Evolutionary conservation across 768 basidiomycete genomes (phyloP).

Genomic region (Filobasidium floriforme): DNA sequence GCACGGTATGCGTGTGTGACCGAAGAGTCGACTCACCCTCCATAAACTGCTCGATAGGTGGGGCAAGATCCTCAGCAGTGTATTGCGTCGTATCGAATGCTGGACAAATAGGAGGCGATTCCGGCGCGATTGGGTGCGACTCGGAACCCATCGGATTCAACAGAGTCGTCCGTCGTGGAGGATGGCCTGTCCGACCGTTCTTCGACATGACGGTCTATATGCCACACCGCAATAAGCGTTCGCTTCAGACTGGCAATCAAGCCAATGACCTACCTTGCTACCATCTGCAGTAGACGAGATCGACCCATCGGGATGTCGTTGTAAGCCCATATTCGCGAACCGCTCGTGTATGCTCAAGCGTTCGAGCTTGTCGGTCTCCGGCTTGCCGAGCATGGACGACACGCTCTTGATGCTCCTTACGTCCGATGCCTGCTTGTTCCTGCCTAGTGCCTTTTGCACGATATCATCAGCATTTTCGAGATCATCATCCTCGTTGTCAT

Average conservation of each 20-base stretch:
- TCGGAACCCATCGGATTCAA: conserved; percentile 16
- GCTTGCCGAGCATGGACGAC: conserved; percentile 22
- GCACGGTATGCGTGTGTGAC: too few species aligned
- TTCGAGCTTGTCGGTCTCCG: conserved; percentile 40
- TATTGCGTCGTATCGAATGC: conserved; percentile 35
- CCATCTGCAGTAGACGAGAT: neutral
- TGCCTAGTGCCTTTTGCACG: conserved; percentile 5
- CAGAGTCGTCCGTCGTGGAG: conserved; percentile 49
- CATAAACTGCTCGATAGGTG: conserved; percentile 40
- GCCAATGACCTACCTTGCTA: conserved; percentile 8
- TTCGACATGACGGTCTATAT: neutral
- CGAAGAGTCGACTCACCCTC: conserved; percentile 27
- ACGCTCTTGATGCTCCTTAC: conserved; percentile 25
- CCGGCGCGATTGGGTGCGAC: conserved; percentile 16
- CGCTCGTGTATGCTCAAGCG: conserved; percentile 74
- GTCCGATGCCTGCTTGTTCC: conserved; percentile 15
- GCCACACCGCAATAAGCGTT: neutral
- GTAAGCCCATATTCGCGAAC: conserved; percentile 57
- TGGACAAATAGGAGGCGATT: conserved; percentile 25
- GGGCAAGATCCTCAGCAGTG: conserved; percentile 46
- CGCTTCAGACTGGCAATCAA: neutral
- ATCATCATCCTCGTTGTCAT: conserved; percentile 3
- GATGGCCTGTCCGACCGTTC: conserved; percentile 40
- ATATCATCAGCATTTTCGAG: conserved; percentile 13
- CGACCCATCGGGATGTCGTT: neutral